phyloP scores from a whole-genome alignment of 164 flowering plant species.

The Hamamelis virginiana region DNA sequence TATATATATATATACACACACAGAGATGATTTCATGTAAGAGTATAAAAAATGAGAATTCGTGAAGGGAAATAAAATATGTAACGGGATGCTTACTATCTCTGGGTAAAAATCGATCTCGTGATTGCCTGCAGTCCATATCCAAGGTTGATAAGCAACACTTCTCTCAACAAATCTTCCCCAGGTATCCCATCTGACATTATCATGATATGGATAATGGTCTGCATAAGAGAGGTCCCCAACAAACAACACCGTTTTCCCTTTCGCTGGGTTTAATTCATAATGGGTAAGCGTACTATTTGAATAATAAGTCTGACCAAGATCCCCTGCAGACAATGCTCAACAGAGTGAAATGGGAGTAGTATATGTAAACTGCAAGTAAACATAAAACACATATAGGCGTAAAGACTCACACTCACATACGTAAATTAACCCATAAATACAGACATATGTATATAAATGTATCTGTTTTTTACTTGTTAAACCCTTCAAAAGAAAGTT shows the following conservation, averaged over 20 bases:
- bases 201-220: conserved; percentile 45
- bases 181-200: conserved; percentile 66
- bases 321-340: conserved; percentile 46
- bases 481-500: no score
- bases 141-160: conserved; percentile 70
- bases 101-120: conserved; percentile 61
- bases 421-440: no score
- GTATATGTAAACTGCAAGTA: not conserved
- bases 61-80: not conserved
- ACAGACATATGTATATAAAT: no score
- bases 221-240: conserved; percentile 71
- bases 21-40: no score
- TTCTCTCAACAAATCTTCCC: conserved; percentile 65
- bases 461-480: no score
- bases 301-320: conserved; percentile 68
- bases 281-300: conserved; percentile 51
- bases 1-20: no score
- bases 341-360: not conserved
- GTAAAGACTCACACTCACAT: no score
- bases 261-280: conserved; percentile 41
- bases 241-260: conserved; percentile 51
- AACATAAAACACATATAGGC: not conserved
- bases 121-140: conserved; percentile 76
- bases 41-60: no score
- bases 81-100: conserved; percentile 38